phyloP scores from a whole-genome alignment of 2,329 filamentous ascomycete genomes.

The Penicillium fuscoglaucum region DNA sequence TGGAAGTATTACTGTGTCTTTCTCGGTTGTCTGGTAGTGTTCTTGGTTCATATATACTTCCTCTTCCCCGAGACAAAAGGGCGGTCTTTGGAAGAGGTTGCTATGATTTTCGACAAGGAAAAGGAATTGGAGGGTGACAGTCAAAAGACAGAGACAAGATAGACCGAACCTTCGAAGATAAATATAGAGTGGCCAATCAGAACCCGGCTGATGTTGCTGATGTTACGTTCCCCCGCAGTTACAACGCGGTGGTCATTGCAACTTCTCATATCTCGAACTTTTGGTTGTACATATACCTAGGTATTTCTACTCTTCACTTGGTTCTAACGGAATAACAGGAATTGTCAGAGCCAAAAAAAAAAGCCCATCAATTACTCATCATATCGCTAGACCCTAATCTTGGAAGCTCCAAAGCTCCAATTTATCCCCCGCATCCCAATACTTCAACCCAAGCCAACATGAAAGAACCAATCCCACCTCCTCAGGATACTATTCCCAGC shows the following conservation, averaged over 20 bases:
- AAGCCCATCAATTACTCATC: too few species aligned
- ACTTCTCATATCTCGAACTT: background rate
- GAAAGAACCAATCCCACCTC: conserved; percentile 23
- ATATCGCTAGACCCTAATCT: background rate
- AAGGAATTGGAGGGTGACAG: background rate
- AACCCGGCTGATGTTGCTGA: conserved; percentile 1
- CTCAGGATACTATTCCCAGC: background rate
- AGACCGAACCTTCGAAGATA: background rate
- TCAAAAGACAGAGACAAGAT: background rate
- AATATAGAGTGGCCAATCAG: background rate
- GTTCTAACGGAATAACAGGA: background rate
- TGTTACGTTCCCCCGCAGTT: conserved; percentile 10
- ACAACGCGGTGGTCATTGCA: background rate
- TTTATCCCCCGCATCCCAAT: background rate
- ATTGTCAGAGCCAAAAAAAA: background rate
- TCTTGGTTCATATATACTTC: conserved; percentile 41
- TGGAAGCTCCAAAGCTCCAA: background rate
- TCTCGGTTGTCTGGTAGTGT: conserved; percentile 35
- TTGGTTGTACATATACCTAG: background rate
- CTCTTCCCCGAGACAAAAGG: conserved; percentile 35
- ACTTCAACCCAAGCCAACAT: conserved; percentile 10
- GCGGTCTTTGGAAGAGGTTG: conserved; percentile 26
- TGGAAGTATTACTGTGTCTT: conserved; percentile 49
- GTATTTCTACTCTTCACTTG: background rate
- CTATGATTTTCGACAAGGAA: conserved; percentile 22